Base-by-base conservation (phyloP, 257 asterid genomes). In the Solanum chaucha region DNA sequence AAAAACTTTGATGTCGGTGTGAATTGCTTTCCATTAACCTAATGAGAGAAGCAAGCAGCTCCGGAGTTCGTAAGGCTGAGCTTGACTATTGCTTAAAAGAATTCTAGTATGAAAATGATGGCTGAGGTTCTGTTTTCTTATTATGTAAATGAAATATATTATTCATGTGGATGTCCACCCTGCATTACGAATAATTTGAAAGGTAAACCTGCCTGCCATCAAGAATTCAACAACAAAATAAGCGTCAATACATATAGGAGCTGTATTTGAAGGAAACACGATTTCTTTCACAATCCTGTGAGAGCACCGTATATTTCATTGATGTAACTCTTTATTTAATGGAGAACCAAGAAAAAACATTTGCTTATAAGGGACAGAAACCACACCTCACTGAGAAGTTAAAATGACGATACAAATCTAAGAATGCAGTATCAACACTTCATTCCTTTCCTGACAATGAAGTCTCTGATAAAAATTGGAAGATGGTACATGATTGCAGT, bases 401-500 rank as follows among this genome's bases (percentile, higher is more conserved):
- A 44, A 26, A 46, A 80, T 17, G 67, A 46, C 40, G 11, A 26
- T 80, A 44, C 35, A 51, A 46, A 46, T 46, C 26, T 65, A 84
- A 40, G 28, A 14, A 35, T 2, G 64, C 28, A 5, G 40, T 24
- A 67, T 91, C 93, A 94, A 46, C 88, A 84, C 40, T 90, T 92
- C 89, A 94, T 92, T 75, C 17, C 74, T 93, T 74, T 92, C 40
- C 96, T 86, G 83, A 92, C 72, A 73, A 96, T 14, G 85, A 88
- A 95, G 90, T 96, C 98, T 94, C 88, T 93, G 61, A 94, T 77
- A 71, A 87, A 91, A 58, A 95, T 90, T 22, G 98, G 98, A 87
- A 95, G 51, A 85, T 95, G 89, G 82, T 95, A 87, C 92, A 90
- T 73, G 80, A 92, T 78, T 64, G 90, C 89, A 87, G 94, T 86